phyloP scores from a whole-genome alignment of 257 asterid species.

The Asclepias syriaca region DNA sequence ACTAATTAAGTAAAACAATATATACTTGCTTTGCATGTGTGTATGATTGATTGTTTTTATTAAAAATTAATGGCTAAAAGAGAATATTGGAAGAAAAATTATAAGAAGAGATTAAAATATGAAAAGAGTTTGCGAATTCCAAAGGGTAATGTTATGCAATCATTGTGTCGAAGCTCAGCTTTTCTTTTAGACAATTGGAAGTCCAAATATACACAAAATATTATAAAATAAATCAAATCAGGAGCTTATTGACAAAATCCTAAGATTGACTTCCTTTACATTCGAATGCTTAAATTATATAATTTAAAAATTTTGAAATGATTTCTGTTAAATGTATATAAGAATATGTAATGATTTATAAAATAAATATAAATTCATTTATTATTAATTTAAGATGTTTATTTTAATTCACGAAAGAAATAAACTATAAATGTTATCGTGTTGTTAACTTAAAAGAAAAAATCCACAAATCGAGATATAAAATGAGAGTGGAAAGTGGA shows the following conservation, averaged over 20 bases:
- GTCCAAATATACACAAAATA: background rate
- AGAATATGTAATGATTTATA: too few species aligned
- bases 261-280: too few species aligned
- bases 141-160: slow-evolving; percentile 41
- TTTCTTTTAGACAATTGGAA: slow-evolving; percentile 23
- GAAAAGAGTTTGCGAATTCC: slow-evolving; percentile 18
- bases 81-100: slow-evolving; percentile 11
- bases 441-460: slow-evolving; percentile 16
- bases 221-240: background rate
- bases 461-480: background rate
- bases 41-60: background rate
- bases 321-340: too few species aligned
- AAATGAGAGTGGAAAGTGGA: slow-evolving; percentile 44
- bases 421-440: too few species aligned
- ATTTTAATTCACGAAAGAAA: too few species aligned
- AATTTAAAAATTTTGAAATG: too few species aligned
- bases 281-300: too few species aligned
- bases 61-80: background rate
- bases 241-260: background rate
- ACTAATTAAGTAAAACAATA: background rate
- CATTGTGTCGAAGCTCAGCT: slow-evolving; percentile 49
- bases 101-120: slow-evolving; percentile 29
- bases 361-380: too few species aligned
- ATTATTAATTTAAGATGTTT: too few species aligned
- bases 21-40: slow-evolving; percentile 16